Conservation (phyloP, 305 asterid genomes). For the Galium porrigens region DNA sequence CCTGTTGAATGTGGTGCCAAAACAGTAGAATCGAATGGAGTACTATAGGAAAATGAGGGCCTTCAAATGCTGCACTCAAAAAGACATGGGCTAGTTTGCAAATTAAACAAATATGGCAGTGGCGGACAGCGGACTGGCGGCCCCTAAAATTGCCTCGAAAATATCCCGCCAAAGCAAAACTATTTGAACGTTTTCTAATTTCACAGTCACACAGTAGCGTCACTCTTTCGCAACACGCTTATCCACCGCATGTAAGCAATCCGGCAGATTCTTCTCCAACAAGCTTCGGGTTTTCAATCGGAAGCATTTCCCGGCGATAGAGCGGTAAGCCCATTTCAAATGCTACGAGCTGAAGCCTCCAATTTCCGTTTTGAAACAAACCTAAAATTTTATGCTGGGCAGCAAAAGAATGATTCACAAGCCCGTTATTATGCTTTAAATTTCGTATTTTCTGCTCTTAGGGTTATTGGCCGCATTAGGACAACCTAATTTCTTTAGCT, state of each 20-base stretch:
- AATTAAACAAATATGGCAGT: not conserved
- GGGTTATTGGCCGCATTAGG: not conserved
- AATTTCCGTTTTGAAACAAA: not conserved
- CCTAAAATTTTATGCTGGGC: not conserved
- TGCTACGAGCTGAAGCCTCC: not conserved
- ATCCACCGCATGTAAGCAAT: not conserved
- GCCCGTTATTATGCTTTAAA: not conserved
- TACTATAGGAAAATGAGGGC: not conserved
- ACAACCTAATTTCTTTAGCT: not conserved
- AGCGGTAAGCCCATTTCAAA: not conserved
- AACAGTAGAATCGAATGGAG: no score
- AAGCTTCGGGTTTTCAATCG: not conserved
- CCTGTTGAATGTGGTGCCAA: no score
- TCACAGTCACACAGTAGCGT: not conserved
- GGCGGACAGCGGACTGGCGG: not conserved
- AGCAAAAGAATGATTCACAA: not conserved
- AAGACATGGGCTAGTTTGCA: not conserved
- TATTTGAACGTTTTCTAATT: conserved; percentile 18
- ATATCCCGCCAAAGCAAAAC: conserved; percentile 32
- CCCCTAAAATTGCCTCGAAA: conserved; percentile 15
- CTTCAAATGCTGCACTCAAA: not conserved
- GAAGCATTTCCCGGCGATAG: not conserved
- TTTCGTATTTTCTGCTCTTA: not conserved
- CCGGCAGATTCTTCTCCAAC: not conserved
- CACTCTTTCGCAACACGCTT: not conserved